A percentile compares a stretch with the other conserved stretches of the same genome.
phyloP scores from a whole-genome alignment of 768 basidiomycete genomes.

The Boletus rubropictus region DNA sequence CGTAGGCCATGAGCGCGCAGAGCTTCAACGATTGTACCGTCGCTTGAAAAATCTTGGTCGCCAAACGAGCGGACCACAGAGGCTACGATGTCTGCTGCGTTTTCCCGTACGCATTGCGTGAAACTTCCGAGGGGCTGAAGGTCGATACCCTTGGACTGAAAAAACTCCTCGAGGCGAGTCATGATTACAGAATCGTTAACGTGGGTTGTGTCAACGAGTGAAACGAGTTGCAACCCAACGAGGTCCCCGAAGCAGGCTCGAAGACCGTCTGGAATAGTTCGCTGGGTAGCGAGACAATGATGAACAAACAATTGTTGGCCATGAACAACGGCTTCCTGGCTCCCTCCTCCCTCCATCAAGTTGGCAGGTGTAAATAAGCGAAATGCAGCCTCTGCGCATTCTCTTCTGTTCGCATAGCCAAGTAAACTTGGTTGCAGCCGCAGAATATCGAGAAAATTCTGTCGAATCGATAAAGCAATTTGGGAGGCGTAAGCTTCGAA shows the following conservation, averaged over 20 bases:
- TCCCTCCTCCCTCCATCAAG: conserved; percentile 40
- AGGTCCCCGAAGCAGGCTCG: conserved; percentile 64
- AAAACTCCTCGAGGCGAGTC: conserved; percentile 31
- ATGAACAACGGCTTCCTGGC: conserved; percentile 24
- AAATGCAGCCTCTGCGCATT: conserved; percentile 65
- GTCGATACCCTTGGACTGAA: conserved; percentile 32
- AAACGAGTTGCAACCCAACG: conserved; percentile 55
- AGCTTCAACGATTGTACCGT: conserved; percentile 44
- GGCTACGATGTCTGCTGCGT: conserved; percentile 52
- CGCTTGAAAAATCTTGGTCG: conserved; percentile 57
- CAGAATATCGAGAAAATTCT: conserved; percentile 46
- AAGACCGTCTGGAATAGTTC: conserved; percentile 45
- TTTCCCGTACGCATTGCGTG: conserved; percentile 32
- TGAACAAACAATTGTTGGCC: conserved; percentile 47
- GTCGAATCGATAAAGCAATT: conserved; percentile 61
- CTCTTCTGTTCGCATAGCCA: conserved; percentile 64
- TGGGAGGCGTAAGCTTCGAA: conserved; percentile 78
- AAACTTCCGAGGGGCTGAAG: conserved; percentile 31
- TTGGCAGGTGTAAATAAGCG: conserved; percentile 61
- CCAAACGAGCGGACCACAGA: conserved; percentile 57
- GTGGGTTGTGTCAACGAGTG: conserved; percentile 35
- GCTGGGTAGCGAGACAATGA: conserved; percentile 60
- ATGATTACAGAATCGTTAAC: conserved; percentile 16
- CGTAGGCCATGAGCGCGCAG: conserved; percentile 36
- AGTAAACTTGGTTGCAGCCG: conserved; percentile 64